A percentile compares a stretch with the other conserved stretches of the same genome.
Conservation (phyloP, 768 basidiomycete genomes). For the Chiua virens region DNA sequence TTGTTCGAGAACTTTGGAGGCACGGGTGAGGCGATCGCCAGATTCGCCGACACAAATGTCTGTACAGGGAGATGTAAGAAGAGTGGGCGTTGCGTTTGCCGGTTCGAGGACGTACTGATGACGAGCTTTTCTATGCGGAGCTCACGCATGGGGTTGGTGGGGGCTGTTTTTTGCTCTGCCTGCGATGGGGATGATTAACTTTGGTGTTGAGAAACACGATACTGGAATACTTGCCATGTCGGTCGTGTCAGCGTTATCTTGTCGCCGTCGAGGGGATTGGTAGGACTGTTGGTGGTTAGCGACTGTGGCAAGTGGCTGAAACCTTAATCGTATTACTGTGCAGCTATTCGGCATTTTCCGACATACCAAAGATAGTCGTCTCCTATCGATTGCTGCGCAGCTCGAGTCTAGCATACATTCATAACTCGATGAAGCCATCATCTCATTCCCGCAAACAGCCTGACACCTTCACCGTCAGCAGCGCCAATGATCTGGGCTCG, state of each 20-base stretch:
- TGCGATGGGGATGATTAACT: slow-evolving; percentile 27
- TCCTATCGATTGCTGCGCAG: no score
- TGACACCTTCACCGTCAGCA: slow-evolving; percentile 79
- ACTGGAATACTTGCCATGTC: slow-evolving; percentile 25
- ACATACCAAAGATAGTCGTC: not conserved
- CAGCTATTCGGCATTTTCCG: slow-evolving; percentile 26
- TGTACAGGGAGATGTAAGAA: slow-evolving; percentile 29
- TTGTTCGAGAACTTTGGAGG: slow-evolving; percentile 98
- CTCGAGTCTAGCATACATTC: no score
- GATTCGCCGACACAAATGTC: slow-evolving; percentile 99
- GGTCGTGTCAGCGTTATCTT: slow-evolving; percentile 33
- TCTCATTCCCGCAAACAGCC: slow-evolving; percentile 56
- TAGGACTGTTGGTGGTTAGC: not conserved
- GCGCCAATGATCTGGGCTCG: slow-evolving; percentile 77
- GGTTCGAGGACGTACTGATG: slow-evolving; percentile 73
- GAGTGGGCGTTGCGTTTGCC: not conserved
- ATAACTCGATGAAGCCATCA: slow-evolving; percentile 4
- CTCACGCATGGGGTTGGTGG: slow-evolving; percentile 95
- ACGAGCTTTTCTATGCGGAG: slow-evolving; percentile 97
- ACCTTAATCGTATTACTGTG: slow-evolving; percentile 22
- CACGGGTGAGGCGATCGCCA: slow-evolving; percentile 97
- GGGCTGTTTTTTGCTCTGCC: slow-evolving; percentile 88
- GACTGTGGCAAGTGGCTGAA: slow-evolving; percentile 26
- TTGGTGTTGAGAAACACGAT: not conserved
- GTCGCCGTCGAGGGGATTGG: slow-evolving; percentile 27